Evolutionary conservation across 202 grass and related monocot genomes (phyloP).

Genomic region (Setaria viridis): DNA sequence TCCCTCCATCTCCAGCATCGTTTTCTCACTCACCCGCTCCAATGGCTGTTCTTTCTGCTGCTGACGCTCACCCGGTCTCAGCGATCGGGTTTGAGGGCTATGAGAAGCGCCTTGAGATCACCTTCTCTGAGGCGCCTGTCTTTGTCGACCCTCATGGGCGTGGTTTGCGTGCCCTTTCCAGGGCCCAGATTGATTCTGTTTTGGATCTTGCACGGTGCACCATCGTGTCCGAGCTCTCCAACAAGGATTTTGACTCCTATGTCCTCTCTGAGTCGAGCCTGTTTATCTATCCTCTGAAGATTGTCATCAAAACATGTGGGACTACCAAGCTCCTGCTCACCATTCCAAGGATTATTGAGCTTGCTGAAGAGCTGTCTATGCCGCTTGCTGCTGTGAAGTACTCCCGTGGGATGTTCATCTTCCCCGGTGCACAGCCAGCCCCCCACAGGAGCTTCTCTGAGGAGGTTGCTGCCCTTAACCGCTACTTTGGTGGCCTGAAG

Average conservation of each 20-base stretch:
- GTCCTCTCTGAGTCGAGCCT: constrained; percentile 97
- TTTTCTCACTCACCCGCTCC: constrained; percentile 43
- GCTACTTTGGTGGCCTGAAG: constrained; percentile 69
- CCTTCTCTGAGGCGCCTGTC: constrained; percentile 76
- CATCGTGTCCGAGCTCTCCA: constrained; percentile 93
- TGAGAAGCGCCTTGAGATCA: constrained; percentile 95
- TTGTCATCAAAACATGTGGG: constrained; percentile 95
- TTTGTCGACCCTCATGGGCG: constrained; percentile 76
- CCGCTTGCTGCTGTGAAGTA: constrained; percentile 85
- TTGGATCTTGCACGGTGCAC: constrained; percentile 90
- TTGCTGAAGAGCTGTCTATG: constrained; percentile 77
- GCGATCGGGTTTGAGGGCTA: constrained; percentile 97
- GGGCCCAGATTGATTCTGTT: constrained; percentile 90
- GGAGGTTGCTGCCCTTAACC: constrained; percentile 73
- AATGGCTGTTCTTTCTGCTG: constrained; percentile 74
- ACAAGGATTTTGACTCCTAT: constrained; percentile 93
- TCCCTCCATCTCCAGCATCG: constrained; percentile 38
- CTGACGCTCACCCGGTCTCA: constrained; percentile 49
- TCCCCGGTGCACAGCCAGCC: constrained; percentile 82
- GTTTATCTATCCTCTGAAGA: constrained; percentile 84
- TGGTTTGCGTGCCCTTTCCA: constrained; percentile 79
- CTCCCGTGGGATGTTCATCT: constrained; percentile 90
- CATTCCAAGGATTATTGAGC: constrained; percentile 92
- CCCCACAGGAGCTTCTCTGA: constrained; percentile 96
- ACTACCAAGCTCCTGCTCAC: constrained; percentile 93